Evolutionary conservation across 139 green algal genomes (phyloP).

Genomic region (Limnomonas spitsbergensis): DNA sequence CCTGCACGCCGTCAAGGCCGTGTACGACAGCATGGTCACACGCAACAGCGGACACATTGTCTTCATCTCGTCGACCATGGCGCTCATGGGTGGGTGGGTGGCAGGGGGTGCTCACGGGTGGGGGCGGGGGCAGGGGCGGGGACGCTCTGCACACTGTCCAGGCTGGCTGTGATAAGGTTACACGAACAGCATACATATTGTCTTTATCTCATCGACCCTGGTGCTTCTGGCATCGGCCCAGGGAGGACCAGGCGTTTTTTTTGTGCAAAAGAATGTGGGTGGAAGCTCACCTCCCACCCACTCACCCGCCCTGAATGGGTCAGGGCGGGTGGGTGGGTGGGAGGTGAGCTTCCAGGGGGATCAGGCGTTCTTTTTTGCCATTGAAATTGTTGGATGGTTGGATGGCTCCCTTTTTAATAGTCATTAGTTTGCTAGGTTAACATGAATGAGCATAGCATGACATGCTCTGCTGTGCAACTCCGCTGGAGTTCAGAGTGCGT

Average conservation of each 20-base stretch:
- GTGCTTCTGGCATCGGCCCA: neutral
- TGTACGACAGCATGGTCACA: constrained; percentile 67
- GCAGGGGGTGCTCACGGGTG: neutral
- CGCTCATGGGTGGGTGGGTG: constrained; percentile 40
- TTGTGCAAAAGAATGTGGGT: neutral
- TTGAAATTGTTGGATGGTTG: too few species aligned
- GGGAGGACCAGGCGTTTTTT: neutral
- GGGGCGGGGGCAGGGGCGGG: too few species aligned
- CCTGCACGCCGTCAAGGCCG: constrained; percentile 53
- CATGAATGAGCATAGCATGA: too few species aligned
- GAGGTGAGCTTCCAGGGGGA: too few species aligned
- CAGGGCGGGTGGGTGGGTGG: too few species aligned
- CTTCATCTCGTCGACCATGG: constrained; percentile 59
- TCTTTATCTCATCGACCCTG: neutral
- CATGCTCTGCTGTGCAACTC: too few species aligned
- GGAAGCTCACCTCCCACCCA: too few species aligned
- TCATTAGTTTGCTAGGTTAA: too few species aligned
- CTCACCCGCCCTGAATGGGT: too few species aligned
- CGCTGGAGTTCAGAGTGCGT: too few species aligned
- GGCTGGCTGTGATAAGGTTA: constrained; percentile 54
- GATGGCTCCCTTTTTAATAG: too few species aligned
- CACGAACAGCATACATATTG: constrained; percentile 11
- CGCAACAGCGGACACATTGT: constrained; percentile 61
- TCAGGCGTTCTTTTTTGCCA: too few species aligned
- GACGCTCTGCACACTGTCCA: constrained; percentile 61